These are phyloP conservation scores for Rosa hybrid DNA, from an alignment of 331 rosid genomes.

Conservation along the genomic window DNA sequence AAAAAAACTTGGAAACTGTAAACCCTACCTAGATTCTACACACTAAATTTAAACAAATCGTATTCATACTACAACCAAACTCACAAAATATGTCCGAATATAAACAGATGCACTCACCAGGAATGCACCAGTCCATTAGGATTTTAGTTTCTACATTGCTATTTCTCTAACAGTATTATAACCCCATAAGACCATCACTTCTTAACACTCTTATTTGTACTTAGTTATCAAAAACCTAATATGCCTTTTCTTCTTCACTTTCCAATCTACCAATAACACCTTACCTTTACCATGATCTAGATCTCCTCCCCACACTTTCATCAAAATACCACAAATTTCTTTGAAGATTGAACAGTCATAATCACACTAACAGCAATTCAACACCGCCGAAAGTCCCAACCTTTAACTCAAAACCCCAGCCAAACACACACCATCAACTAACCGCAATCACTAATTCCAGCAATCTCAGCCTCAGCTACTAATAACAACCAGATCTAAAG, in stretches of 20 bases:
- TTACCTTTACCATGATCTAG: neutral
- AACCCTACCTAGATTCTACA: neutral
- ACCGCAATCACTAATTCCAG: neutral
- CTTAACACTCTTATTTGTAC: neutral
- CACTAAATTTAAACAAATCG: neutral
- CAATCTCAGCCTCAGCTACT: constrained; percentile 1
- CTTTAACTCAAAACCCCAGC: neutral
- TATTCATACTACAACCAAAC: neutral
- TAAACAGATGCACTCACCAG: neutral
- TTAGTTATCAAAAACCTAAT: neutral
- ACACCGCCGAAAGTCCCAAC: neutral
- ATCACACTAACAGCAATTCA: neutral
- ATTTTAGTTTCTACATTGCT: neutral
- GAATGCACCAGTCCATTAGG: neutral
- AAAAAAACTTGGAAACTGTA: neutral
- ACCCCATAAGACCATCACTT: neutral
- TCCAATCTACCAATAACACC: neutral
- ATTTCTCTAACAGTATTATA: neutral
- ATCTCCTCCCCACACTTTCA: neutral
- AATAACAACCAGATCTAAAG: constrained; percentile 31
- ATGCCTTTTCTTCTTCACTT: neutral
- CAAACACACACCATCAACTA: constrained; percentile 15
- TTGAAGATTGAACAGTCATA: neutral
- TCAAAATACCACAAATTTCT: neutral
- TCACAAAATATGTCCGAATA: neutral